Conservation (phyloP, 768 basidiomycete species). For the Rhodosporidiobolus sp. region DNA sequence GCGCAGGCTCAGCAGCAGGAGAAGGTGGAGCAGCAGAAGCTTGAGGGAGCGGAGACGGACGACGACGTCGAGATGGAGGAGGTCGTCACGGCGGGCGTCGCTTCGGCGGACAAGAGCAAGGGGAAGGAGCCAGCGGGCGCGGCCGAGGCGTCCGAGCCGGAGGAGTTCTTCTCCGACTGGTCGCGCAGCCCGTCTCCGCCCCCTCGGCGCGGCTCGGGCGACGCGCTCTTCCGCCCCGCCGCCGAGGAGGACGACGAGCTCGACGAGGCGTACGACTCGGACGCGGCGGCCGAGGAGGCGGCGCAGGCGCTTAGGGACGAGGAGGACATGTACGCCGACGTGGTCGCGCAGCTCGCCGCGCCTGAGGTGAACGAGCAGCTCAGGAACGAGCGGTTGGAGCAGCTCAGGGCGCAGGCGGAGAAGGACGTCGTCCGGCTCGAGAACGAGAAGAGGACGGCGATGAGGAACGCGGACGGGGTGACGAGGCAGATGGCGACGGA, state of each 20-base stretch:
- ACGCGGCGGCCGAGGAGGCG: slow-evolving; percentile 69
- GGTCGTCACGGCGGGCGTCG: too few species aligned
- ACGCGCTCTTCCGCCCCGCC: slow-evolving; percentile 9
- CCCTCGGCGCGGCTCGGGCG: slow-evolving; percentile 15
- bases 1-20: too few species aligned
- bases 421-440: slow-evolving; percentile 80
- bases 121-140: background rate
- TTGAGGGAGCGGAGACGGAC: background rate
- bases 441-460: slow-evolving; percentile 77
- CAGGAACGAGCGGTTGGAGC: slow-evolving; percentile 76
- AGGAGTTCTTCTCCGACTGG: slow-evolving; percentile 49
- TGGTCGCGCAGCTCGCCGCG: slow-evolving; percentile 66
- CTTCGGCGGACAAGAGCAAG: too few species aligned
- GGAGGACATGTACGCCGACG: slow-evolving; percentile 76
- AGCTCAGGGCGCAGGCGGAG: slow-evolving; percentile 82
- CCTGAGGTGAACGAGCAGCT: slow-evolving; percentile 50
- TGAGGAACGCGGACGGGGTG: slow-evolving; percentile 91
- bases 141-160: slow-evolving; percentile 36
- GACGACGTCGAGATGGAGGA: background rate
- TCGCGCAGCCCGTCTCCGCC: slow-evolving; percentile 51
- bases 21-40: too few species aligned
- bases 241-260: slow-evolving; percentile 26
- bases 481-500: slow-evolving; percentile 92
- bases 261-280: slow-evolving; percentile 31
- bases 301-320: slow-evolving; percentile 62